These are phyloP conservation scores for Geotrichum macrosporum DNA, from an alignment of 1,139 yeast genomes.

Conservation along the genomic window DNA sequence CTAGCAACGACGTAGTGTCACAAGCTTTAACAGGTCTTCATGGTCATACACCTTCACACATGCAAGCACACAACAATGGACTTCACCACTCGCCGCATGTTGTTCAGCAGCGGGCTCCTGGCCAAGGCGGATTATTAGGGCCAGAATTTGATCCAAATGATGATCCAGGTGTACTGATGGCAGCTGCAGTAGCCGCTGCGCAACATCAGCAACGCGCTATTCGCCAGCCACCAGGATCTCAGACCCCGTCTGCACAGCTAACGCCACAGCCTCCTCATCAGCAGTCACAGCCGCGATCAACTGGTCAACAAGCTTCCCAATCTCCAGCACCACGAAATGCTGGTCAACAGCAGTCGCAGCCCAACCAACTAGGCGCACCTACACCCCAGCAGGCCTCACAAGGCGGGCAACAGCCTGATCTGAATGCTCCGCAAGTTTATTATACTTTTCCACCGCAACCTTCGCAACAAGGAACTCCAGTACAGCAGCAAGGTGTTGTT, in stretches of 20 bases:
- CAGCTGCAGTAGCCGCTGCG: conserved; percentile 16
- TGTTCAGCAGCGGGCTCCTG: background rate
- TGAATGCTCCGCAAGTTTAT: conserved; percentile 1
- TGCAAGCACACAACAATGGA: conserved; percentile 5
- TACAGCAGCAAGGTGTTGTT: no score
- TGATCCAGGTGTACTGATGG: conserved; percentile 13
- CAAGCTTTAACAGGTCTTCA: background rate
- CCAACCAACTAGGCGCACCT: background rate
- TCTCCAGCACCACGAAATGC: background rate
- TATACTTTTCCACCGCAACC: conserved; percentile 3
- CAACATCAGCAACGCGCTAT: conserved; percentile 5
- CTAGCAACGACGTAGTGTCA: background rate
- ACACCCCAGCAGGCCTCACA: background rate
- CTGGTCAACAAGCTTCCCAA: background rate
- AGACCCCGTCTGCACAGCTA: no score
- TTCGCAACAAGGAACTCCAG: background rate
- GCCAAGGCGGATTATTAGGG: conserved; percentile 3
- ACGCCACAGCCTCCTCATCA: background rate
- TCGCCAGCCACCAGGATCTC: no score
- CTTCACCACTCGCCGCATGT: conserved; percentile 8
- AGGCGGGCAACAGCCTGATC: conserved; percentile 21
- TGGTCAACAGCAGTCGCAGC: background rate
- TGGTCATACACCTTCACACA: conserved; percentile 4
- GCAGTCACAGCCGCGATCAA: background rate
- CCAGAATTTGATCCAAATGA: conserved; percentile 6